Conservation (phyloP, 768 basidiomycete species). For the Antrodiella citrinella region DNA sequence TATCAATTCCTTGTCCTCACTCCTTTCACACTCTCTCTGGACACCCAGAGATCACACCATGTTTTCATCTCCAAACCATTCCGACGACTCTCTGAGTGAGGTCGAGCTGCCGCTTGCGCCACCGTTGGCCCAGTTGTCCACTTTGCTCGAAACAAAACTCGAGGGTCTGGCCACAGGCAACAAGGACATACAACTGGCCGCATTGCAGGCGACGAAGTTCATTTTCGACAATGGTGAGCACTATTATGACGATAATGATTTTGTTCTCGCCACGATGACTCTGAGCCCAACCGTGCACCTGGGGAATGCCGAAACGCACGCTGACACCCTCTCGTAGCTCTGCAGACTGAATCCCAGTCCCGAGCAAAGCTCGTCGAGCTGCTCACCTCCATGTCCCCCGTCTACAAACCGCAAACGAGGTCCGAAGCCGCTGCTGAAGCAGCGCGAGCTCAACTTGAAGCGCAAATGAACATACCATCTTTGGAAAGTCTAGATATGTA, state of each 20-base stretch:
- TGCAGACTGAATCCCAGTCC: slow-evolving; percentile 61
- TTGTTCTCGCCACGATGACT: slow-evolving; percentile 5
- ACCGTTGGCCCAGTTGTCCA: slow-evolving; percentile 29
- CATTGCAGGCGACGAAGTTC: slow-evolving; percentile 63
- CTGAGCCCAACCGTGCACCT: background rate
- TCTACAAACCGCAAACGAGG: slow-evolving; percentile 66
- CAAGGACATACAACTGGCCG: slow-evolving; percentile 43
- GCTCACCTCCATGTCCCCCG: slow-evolving; percentile 58
- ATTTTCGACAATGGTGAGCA: slow-evolving; percentile 68
- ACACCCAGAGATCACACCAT: no score
- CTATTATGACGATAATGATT: background rate
- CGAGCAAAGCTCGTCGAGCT: slow-evolving; percentile 57
- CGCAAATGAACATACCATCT: no score
- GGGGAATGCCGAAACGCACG: slow-evolving; percentile 1
- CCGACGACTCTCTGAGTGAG: no score
- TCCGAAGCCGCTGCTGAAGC: slow-evolving; percentile 44
- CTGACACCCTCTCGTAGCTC: slow-evolving; percentile 34
- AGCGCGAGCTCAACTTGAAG: slow-evolving; percentile 17
- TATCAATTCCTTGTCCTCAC: no score
- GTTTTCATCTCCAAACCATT: no score
- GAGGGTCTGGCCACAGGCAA: slow-evolving; percentile 51
- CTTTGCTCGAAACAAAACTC: slow-evolving; percentile 44
- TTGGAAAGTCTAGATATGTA: no score
- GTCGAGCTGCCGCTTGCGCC: no score
- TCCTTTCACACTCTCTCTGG: background rate